Base-by-base conservation (phyloP, 305 asterid genomes). In the Striga hermonthica region DNA sequence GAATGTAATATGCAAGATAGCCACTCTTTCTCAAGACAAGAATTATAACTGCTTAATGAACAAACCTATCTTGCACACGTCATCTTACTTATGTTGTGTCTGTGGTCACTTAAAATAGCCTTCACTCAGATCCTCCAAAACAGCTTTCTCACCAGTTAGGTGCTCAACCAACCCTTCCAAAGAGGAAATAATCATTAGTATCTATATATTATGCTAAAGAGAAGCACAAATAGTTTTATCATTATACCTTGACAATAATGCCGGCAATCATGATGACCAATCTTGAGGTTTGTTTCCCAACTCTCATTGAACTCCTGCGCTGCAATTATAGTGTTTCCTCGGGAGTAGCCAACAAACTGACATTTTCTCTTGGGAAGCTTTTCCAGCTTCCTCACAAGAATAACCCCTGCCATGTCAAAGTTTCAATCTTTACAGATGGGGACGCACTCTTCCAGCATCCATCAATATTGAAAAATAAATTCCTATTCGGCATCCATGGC, bases 201-300 rank as follows among this genome's bases (percentile, higher is more conserved):
- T 22, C 31, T 22, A 22, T 22, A 10, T 10, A 41, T 39, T 39
- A 39, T 39, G 43, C 6, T 39, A 39, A 4, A 10, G 10, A 6
- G 47, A 41, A 41, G 9, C 10, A 1, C 56, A 35, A 8, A 9
- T 22, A 22, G 31, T 22, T 22, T 22, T 0, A 22, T 22, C 31
- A 22, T 22, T 22, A 22, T 58, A 86, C 94, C 91, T 78, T 82
- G 74, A 49, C 78, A 64, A 71, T 90, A 90, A 72, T 84, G 52
- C 73, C 95, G 75, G 70, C 97, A 90, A 54, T 90, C 97, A 16
- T 90, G 85, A 60, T 54, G 60, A 12, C 91, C 89, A 52, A 90
- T 74, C 66, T 72, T 69, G 74, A 90, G 87, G 37, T 79, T 67
- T 34, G 78, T 80, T 6, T 83, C 88, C 96, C 96, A 88, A 7